phyloP scores from a whole-genome alignment of 1,139 yeast species.

The Sugiyamaella xylanicola region DNA sequence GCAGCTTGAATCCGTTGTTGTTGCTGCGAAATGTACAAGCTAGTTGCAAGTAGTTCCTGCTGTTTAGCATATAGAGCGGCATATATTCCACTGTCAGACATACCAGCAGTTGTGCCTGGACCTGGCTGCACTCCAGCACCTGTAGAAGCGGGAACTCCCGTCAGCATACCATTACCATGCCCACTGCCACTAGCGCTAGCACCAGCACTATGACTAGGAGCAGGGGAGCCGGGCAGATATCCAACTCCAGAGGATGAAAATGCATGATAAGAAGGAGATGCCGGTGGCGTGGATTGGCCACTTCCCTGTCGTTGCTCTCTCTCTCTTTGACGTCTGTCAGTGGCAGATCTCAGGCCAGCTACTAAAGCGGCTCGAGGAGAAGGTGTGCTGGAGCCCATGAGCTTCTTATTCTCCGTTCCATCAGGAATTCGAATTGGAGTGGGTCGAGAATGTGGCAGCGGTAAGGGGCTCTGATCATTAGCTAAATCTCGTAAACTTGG shows the following conservation, averaged over 20 bases:
- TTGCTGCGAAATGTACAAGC: conserved; percentile 41
- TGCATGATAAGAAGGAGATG: conserved; percentile 15
- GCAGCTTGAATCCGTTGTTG: conserved; percentile 42
- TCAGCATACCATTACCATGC: not conserved
- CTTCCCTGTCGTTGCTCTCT: conserved; percentile 26
- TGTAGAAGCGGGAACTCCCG: conserved; percentile 10
- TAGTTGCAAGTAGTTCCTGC: conserved; percentile 43
- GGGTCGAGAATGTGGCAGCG: conserved; percentile 21
- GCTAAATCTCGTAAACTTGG: conserved; percentile 11
- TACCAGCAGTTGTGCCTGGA: not conserved
- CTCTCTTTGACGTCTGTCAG: conserved; percentile 39
- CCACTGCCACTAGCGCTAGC: not conserved
- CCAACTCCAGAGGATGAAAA: conserved; percentile 2
- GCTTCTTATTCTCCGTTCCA: conserved; percentile 21
- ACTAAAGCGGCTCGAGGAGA: conserved; percentile 38
- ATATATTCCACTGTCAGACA: conserved; percentile 38
- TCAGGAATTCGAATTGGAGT: conserved; percentile 33
- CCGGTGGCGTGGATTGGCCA: conserved; percentile 21
- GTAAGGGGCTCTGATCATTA: conserved; percentile 9
- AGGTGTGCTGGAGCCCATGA: conserved; percentile 18
- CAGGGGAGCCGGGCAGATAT: conserved; percentile 4
- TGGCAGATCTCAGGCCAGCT: conserved; percentile 40
- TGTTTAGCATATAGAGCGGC: conserved; percentile 44
- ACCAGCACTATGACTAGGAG: not conserved
- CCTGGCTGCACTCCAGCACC: not conserved